Evolutionary conservation across 176 grass and related monocot genomes (phyloP).

Genomic region (Triticum aestivum): IWGSC_CS_RefSeq_v2.1 NC_057799.1:559481248-559481747

Average conservation of each 20-base stretch:
- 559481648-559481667: too few relatives aligned
- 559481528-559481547: slow-evolving; percentile 38
- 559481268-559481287: background rate
- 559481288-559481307: slow-evolving; percentile 23
- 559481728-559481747: too few relatives aligned
- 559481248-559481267: background rate
- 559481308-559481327: slow-evolving; percentile 18
- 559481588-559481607: background rate
- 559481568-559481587: background rate
- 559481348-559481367: too few relatives aligned
- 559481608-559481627: background rate
- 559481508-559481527: background rate
- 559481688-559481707: too few relatives aligned
- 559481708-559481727: too few relatives aligned
- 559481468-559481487: too few relatives aligned
- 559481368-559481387: too few relatives aligned
- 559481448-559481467: too few relatives aligned
- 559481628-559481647: background rate
- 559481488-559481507: slow-evolving; percentile 14
- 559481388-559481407: too few relatives aligned
- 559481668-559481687: too few relatives aligned
- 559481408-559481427: too few relatives aligned
- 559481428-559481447: too few relatives aligned
- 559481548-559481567: slow-evolving; percentile 33
- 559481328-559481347: background rate